These are phyloP conservation scores for Rhodosorus marinus DNA, from an alignment of 23 red algal species.

Conservation along the genomic window DNA sequence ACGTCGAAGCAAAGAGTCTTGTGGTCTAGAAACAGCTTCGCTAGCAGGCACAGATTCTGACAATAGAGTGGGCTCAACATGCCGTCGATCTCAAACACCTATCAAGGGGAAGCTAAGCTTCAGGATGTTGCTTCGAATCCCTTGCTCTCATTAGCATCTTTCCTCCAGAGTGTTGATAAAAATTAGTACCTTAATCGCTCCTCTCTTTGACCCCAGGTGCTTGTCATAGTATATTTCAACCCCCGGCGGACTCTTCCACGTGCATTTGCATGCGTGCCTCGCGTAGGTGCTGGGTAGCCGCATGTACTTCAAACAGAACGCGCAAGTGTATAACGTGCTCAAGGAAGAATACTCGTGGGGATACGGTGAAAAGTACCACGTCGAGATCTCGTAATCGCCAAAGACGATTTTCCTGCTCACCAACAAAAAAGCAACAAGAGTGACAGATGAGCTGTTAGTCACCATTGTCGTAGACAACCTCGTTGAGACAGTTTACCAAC, in stretches of 20 bases:
- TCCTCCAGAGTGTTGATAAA: too few relatives aligned
- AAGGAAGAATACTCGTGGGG: slow-evolving; percentile 13
- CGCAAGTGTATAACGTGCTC: slow-evolving; percentile 36
- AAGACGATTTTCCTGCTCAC: slow-evolving; percentile 26
- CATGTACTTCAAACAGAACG: slow-evolving; percentile 33
- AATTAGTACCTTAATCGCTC: too few relatives aligned
- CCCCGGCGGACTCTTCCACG: slow-evolving; percentile 32
- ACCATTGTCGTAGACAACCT: too few relatives aligned
- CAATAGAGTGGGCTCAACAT: slow-evolving; percentile 24
- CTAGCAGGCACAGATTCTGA: slow-evolving; percentile 32
- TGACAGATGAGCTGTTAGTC: too few relatives aligned
- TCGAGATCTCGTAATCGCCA: slow-evolving; percentile 33
- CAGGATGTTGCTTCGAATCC: too few relatives aligned
- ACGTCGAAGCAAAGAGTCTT: slow-evolving; percentile 77
- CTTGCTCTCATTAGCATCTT: too few relatives aligned
- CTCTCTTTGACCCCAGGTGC: too few relatives aligned
- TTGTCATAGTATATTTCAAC: slow-evolving; percentile 27
- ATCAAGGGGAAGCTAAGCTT: too few relatives aligned
- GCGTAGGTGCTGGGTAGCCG: slow-evolving; percentile 2
- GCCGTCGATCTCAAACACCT: slow-evolving; percentile 58
- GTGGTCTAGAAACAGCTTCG: slow-evolving; percentile 81
- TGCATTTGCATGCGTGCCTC: slow-evolving; percentile 13
- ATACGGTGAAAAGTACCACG: slow-evolving; percentile 60
- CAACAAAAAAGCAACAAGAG: too few relatives aligned
- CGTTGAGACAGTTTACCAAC: too few relatives aligned